Evolutionary conservation across 2,329 filamentous ascomycete species (phyloP).

Genomic region (Colletotrichum sojae): DNA sequence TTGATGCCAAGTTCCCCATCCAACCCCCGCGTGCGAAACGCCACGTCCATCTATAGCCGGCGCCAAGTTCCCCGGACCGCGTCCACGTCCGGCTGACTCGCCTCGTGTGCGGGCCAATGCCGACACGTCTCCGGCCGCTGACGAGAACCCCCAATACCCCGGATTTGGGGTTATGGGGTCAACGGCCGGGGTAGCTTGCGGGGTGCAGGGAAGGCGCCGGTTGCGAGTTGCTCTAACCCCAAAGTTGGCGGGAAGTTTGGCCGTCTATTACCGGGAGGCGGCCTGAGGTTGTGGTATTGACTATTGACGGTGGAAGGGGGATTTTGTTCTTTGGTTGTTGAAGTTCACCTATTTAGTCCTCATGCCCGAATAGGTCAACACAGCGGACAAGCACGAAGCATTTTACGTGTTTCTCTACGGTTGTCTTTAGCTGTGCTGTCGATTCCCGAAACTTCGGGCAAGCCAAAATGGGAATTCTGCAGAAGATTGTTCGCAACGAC

Average conservation of each 20-base stretch:
- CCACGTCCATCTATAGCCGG: conserved; percentile 19
- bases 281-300: not conserved
- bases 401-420: not conserved
- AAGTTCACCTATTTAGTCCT: conserved; percentile 8
- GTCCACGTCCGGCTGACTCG: not conserved
- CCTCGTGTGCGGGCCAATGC: not conserved
- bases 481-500: conserved; percentile 66
- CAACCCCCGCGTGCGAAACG: not conserved
- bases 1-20: not conserved
- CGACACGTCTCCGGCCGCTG: conserved; percentile 4
- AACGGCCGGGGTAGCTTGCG: conserved; percentile 6
- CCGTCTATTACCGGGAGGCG: conserved; percentile 12
- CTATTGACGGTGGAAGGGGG: not conserved
- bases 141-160: conserved; percentile 1
- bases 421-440: too few species aligned
- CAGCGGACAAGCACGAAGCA: too few species aligned
- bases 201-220: conserved; percentile 12
- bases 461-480: conserved; percentile 38
- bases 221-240: not conserved
- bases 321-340: not conserved
- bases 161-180: conserved; percentile 17
- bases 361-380: not conserved
- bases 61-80: not conserved
- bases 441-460: not conserved
- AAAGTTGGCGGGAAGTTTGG: not conserved